Evolutionary conservation across 2,329 filamentous ascomycete genomes (phyloP), one percentile per base, ranked within the genome.

Genomic region (Taxawa tesnikishii): DNA sequence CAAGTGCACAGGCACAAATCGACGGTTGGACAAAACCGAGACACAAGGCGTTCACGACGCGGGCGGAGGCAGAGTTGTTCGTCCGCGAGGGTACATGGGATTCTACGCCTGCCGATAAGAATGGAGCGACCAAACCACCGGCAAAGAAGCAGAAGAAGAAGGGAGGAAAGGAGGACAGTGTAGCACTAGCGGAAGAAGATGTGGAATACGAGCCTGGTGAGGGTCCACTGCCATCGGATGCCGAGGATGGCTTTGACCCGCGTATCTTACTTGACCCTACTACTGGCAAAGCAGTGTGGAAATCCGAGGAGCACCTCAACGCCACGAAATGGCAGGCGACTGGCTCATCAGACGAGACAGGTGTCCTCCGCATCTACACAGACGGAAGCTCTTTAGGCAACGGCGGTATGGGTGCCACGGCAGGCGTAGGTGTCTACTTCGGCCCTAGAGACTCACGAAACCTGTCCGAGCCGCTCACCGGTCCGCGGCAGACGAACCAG

Each of bases 401-500:
- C 49, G 74, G 74, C 3, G 56, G 56, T 24, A 46, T 51, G 12
- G 58, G 63, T 26, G 72, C 74, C 12, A 60, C 67, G 28, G 73
- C 68, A 12, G 74, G 74, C 7, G 67, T 78, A 3, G 74, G 74
- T 6, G 73, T 79, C 16, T 79, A 68, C 52, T 79, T 79, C 51
- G 74, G 74, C 5, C 67, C 68, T 4, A 58, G 59, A 12, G 71
- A 56, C 31, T 17, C 15, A 24, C 76, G 73, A 43, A 81, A 81
- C 47, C 58, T 93, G 15, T 83, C 82, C 9, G 85, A 92, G 56
- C 74, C 76, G 4, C 70, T 94, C 3, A 58, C 67, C 31, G 84
- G 84, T 31, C 63, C 68, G 11, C 65, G 68, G 7, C 90, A 96
- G 58, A 96, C 90, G 1, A 98, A 98, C 53, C 84, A 96, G 55